A percentile compares a stretch with the other conserved stretches of the same genome.
Conservation (phyloP, 768 basidiomycete species). For the Hydnomerulius pinastri region DNA sequence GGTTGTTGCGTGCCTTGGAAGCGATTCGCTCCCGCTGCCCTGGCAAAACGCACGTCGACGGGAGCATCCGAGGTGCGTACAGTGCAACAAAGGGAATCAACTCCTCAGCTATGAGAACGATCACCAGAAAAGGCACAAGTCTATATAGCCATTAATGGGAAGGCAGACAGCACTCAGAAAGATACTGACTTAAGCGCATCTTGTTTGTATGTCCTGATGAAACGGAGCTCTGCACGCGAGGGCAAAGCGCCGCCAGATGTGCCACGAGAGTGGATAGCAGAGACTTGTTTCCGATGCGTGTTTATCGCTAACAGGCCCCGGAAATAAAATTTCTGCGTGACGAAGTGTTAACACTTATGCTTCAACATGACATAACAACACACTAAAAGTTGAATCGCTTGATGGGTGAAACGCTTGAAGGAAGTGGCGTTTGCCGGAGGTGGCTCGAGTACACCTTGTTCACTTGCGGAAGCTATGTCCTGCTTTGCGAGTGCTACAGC, state of each 20-base stretch:
- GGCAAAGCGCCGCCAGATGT: conserved; percentile 60
- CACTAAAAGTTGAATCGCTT: conserved; percentile 49
- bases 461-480: conserved; percentile 65
- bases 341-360: neutral
- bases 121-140: conserved; percentile 76
- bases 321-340: conserved; percentile 77
- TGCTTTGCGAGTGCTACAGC: conserved; percentile 56
- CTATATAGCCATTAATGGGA: conserved; percentile 29
- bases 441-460: conserved; percentile 68
- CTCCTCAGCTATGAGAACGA: conserved; percentile 78
- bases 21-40: conserved; percentile 72
- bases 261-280: conserved; percentile 56
- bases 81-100: conserved; percentile 81
- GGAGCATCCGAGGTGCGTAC: conserved; percentile 81
- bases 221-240: conserved; percentile 67
- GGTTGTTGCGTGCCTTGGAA: conserved; percentile 47
- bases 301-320: conserved; percentile 74
- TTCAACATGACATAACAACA: conserved; percentile 13
- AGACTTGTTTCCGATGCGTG: conserved; percentile 56
- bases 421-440: conserved; percentile 63
- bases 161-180: neutral
- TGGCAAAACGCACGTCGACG: conserved; percentile 84
- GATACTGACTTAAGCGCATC: conserved; percentile 68
- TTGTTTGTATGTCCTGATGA: conserved; percentile 63
- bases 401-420: conserved; percentile 51